These are phyloP conservation scores for Microbotryum scabiosae DNA, from an alignment of 1,284 basidiomycete species.

Conservation along the genomic window DNA sequence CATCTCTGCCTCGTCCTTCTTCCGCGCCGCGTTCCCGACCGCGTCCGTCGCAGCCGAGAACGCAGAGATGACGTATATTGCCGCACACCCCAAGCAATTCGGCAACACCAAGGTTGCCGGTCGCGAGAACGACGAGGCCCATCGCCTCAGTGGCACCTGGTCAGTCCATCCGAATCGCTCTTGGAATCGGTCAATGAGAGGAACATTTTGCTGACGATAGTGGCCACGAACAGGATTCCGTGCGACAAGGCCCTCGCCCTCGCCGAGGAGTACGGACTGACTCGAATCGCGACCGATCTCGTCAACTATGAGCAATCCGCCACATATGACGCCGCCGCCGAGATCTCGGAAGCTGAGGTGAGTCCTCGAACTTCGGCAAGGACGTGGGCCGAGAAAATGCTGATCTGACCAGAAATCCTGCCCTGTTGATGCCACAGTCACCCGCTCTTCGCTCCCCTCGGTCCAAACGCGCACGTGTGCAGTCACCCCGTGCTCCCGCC, in stretches of 20 bases:
- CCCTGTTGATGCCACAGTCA: slow-evolving; percentile 3
- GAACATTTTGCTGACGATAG: neutral
- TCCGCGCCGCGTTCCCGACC: slow-evolving; percentile 87
- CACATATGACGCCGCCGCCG: neutral
- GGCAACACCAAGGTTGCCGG: slow-evolving; percentile 31
- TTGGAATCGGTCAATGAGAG: neutral
- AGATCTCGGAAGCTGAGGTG: slow-evolving; percentile 16
- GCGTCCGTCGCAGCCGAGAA: slow-evolving; percentile 72
- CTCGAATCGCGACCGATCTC: slow-evolving; percentile 28
- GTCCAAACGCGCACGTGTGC: slow-evolving; percentile 24
- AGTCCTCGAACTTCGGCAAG: neutral
- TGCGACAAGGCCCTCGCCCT: slow-evolving; percentile 21
- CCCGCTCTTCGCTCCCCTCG: slow-evolving; percentile 23
- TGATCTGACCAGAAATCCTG: neutral
- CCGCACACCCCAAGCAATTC: slow-evolving; percentile 9
- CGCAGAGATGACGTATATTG: slow-evolving; percentile 65
- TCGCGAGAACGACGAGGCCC: slow-evolving; percentile 24
- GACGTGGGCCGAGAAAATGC: neutral
- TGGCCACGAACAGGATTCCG: slow-evolving; percentile 25
- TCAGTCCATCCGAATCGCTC: slow-evolving; percentile 4
- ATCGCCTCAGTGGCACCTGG: slow-evolving; percentile 33
- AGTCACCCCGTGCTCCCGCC: slow-evolving; percentile 8
- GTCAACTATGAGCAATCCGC: slow-evolving; percentile 11
- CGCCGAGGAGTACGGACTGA: slow-evolving; percentile 31
- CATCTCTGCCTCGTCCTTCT: slow-evolving; percentile 94